phyloP scores from a whole-genome alignment of 2,329 filamentous ascomycete genomes.

The Pezizomycotina sp. region DNA sequence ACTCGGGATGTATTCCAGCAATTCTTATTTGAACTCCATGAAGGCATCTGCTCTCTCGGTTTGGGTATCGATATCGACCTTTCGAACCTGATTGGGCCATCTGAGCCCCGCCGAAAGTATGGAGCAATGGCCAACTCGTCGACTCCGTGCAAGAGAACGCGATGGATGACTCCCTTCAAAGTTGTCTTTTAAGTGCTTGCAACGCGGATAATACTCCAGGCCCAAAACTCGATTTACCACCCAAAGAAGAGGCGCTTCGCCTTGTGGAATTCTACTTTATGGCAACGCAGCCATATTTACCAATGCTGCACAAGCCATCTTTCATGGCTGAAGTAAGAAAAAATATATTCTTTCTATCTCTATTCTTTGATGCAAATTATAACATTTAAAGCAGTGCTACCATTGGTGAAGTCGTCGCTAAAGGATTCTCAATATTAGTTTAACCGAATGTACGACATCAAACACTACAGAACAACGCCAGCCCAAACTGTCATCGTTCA shows the following conservation, averaged over 20 bases:
- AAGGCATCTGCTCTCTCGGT: slow-evolving; percentile 62
- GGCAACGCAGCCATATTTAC: slow-evolving; percentile 53
- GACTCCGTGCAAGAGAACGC: slow-evolving; percentile 28
- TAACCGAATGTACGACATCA: slow-evolving; percentile 52
- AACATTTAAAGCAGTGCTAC: background rate
- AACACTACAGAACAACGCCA: slow-evolving; percentile 42
- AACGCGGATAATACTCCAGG: slow-evolving; percentile 41
- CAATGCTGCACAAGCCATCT: slow-evolving; percentile 59
- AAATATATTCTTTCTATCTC: slow-evolving; percentile 1
- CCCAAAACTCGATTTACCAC: slow-evolving; percentile 43
- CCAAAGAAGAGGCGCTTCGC: slow-evolving; percentile 46
- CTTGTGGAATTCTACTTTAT: slow-evolving; percentile 63
- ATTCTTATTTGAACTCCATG: slow-evolving; percentile 52
- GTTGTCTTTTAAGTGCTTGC: slow-evolving; percentile 49
- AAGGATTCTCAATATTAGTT: slow-evolving; percentile 32
- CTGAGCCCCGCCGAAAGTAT: slow-evolving; percentile 46
- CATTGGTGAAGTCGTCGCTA: slow-evolving; percentile 11
- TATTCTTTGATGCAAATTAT: slow-evolving; percentile 5
- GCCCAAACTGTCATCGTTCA: slow-evolving; percentile 56
- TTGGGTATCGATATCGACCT: slow-evolving; percentile 66
- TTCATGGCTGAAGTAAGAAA: slow-evolving; percentile 49
- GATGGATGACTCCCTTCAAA: slow-evolving; percentile 43
- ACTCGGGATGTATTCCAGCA: slow-evolving; percentile 37
- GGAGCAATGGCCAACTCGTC: slow-evolving; percentile 35
- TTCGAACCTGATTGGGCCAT: slow-evolving; percentile 34